phyloP scores from a whole-genome alignment of 345 rosid genomes.

The Hibiscus tridactylites region DNA sequence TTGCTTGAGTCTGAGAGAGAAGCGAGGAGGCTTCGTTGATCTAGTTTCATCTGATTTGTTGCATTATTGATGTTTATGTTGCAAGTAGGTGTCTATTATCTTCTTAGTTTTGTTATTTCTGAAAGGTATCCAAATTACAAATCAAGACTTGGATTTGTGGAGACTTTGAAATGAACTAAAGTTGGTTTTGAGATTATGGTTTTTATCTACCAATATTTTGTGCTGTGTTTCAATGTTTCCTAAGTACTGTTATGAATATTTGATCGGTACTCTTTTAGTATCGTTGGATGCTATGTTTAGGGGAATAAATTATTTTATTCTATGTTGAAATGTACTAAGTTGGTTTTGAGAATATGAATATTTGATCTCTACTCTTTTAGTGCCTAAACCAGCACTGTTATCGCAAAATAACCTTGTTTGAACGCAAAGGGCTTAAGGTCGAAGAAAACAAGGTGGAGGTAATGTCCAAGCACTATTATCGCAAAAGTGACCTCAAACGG shows the following conservation, averaged over 20 bases:
- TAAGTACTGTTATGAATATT: background rate
- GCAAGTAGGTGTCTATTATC: background rate
- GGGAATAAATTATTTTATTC: too few relatives aligned
- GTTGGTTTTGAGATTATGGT: background rate
- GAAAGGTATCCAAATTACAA: background rate
- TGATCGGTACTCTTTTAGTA: background rate
- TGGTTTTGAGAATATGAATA: too few relatives aligned
- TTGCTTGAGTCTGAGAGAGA: slow-evolving; percentile 11
- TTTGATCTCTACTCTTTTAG: too few relatives aligned
- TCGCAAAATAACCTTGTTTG: too few relatives aligned
- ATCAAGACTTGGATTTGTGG: background rate
- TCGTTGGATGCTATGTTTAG: too few relatives aligned
- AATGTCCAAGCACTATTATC: too few relatives aligned
- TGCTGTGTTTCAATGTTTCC: background rate
- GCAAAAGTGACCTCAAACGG: too few relatives aligned
- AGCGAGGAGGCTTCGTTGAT: slow-evolving; percentile 10
- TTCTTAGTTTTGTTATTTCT: background rate
- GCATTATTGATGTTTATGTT: background rate
- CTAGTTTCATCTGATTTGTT: background rate
- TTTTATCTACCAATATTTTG: background rate
- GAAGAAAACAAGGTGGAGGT: too few relatives aligned
- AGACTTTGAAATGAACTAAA: background rate
- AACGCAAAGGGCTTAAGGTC: too few relatives aligned
- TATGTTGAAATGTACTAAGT: too few relatives aligned
- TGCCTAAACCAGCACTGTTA: too few relatives aligned